Evolutionary conservation across 345 rosid genomes (phyloP), one percentile per base, ranked within the genome.

Genomic region (Gossypium turneri): DNA sequence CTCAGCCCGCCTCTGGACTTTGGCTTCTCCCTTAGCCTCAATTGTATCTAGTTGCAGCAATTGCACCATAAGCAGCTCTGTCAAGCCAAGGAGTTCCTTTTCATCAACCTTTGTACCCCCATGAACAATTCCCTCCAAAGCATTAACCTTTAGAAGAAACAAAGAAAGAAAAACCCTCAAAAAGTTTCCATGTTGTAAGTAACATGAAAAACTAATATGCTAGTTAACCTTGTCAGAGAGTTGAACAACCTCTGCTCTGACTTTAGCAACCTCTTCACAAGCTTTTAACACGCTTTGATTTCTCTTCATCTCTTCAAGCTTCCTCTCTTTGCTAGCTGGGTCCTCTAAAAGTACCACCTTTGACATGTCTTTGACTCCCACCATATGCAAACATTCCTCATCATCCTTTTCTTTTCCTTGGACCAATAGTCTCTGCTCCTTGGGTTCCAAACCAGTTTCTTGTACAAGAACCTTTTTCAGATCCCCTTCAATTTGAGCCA

Each of bases 241-340:
- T 78, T 79, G 81, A 76, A 81, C 80, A 67, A 87, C 86, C 71
- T 85, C 88, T 38, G 81, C 74, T 65, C 84, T 84, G 78, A 83
- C 87, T 71, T 61, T 70, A 78, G 73, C 83, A 16, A 86, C 78
- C 12, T 81, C 79, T 77, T 82, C 87, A 34, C 67, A 76, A 29
- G 86, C 84, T 76, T 76, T 75, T 56, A 73, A 47, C 27, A 77
- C 59, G 22, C 73, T 75, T 57, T 68, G 79, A 59, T 86, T 81
- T 70, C 74, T 78, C 47, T 65, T 78, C 79, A 82, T 80, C 78
- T 82, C 85, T 77, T 80, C 80, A 12, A 84, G 80, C 74, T 86
- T 86, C 80, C 81, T 80, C 83, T 84, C 89, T 76, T 81, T 86
- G 79, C 84, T 79, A n/a, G 87, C 89, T 17, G 89, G 87, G 45